Percentiles rank a stretch among this genome's conserved stretches.
Conservation (phyloP, 164 flowering plant species). For the Stephania cephalantha region DNA sequence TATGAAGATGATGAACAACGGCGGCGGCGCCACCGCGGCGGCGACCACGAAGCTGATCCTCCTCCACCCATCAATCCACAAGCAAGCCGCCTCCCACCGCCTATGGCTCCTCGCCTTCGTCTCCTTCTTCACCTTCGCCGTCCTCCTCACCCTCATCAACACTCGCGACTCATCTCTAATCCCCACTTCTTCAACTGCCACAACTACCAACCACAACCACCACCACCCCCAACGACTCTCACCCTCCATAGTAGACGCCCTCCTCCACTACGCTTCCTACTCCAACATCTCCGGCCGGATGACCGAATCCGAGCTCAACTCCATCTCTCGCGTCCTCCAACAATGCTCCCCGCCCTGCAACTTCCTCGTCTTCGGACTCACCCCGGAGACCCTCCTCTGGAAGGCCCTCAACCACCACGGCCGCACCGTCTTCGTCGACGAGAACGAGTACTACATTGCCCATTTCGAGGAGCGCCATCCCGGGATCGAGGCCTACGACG, state of each 20-base stretch:
- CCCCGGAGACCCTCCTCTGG: constrained; percentile 84
- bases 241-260: constrained; percentile 33
- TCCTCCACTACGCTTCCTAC: constrained; percentile 59
- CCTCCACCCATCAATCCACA: constrained; percentile 25
- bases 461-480: constrained; percentile 47
- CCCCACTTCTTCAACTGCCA: constrained; percentile 16
- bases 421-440: constrained; percentile 74
- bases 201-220: constrained; percentile 9
- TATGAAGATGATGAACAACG: background rate
- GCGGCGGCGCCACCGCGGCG: background rate
- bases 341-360: constrained; percentile 48
- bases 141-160: constrained; percentile 46
- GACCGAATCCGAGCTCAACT: constrained; percentile 46
- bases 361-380: constrained; percentile 78
- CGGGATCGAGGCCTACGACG: constrained; percentile 75
- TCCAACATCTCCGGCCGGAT: constrained; percentile 45
- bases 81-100: constrained; percentile 33
- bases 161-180: constrained; percentile 12
- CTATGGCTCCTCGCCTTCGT: constrained; percentile 47
- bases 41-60: constrained; percentile 26
- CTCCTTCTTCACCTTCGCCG: constrained; percentile 52
- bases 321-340: constrained; percentile 43
- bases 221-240: constrained; percentile 19
- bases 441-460: constrained; percentile 48
- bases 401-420: constrained; percentile 62